A percentile compares a stretch with the other conserved stretches of the same genome.
These are phyloP conservation scores for Podospora pseudopauciseta DNA, from an alignment of 495 filamentous ascomycete species.

Conservation along the genomic window DNA sequence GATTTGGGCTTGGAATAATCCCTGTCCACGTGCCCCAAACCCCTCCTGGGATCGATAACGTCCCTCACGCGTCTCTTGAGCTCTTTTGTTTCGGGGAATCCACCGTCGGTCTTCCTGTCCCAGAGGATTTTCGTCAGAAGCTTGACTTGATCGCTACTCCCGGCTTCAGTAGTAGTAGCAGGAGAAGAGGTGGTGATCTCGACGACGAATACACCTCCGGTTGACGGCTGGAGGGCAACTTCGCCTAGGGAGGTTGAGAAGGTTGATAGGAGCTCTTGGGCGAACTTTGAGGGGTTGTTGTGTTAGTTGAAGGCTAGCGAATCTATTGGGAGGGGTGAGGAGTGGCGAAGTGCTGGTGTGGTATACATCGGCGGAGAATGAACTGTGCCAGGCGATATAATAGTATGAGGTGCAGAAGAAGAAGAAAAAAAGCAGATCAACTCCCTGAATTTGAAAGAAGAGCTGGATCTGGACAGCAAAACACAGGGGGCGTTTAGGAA, in stretches of 20 bases:
- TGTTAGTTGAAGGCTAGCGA: background rate
- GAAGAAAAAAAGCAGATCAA: no score
- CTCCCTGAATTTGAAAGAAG: no score
- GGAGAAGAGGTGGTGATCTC: conserved; percentile 44
- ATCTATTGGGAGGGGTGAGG: no score
- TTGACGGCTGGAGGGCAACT: conserved; percentile 81
- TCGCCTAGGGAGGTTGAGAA: conserved; percentile 84
- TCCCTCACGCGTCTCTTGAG: conserved; percentile 88
- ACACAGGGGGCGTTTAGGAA: no score
- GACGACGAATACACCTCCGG: conserved; percentile 79
- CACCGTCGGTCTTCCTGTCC: conserved; percentile 85
- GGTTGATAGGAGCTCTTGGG: conserved; percentile 96
- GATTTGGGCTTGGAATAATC: conserved; percentile 26
- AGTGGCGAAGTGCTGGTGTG: no score
- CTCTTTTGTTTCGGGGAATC: conserved; percentile 88
- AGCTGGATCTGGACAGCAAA: no score
- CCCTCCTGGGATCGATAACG: conserved; percentile 68
- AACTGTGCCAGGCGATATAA: no score
- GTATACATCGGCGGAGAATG: no score
- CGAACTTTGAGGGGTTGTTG: conserved; percentile 55
- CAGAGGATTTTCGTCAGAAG: conserved; percentile 53
- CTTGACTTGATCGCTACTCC: background rate
- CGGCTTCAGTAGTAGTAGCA: background rate
- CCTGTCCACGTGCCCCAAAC: conserved; percentile 80
- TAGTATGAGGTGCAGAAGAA: no score